Percentiles rank a stretch among this genome's conserved stretches.
phyloP scores from a whole-genome alignment of 2,329 filamentous ascomycete genomes.

The Truncatella angustata region DNA sequence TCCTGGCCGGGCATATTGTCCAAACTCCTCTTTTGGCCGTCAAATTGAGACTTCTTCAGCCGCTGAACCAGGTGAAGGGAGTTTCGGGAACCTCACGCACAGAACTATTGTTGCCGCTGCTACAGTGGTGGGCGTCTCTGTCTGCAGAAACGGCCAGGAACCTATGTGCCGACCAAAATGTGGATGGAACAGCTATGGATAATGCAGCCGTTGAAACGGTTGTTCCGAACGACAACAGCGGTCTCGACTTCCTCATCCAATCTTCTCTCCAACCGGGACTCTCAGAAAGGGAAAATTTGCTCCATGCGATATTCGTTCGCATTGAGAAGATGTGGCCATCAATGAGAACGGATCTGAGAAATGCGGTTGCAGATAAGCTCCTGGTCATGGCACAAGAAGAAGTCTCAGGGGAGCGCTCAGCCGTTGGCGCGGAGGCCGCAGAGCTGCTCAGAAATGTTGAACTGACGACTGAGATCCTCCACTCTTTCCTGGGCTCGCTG shows the following conservation, averaged over 20 bases:
- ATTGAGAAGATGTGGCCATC: constrained; percentile 70
- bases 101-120: constrained; percentile 71
- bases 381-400: constrained; percentile 57
- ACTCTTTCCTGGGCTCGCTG: constrained; percentile 70
- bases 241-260: constrained; percentile 51
- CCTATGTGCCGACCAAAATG: constrained; percentile 44
- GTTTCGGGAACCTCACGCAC: constrained; percentile 69
- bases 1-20: constrained; percentile 71
- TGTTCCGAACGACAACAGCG: constrained; percentile 50
- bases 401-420: constrained; percentile 31
- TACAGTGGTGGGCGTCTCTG: constrained; percentile 67
- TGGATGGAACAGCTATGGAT: constrained; percentile 41
- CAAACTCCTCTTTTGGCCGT: constrained; percentile 66
- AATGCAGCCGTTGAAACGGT: constrained; percentile 48
- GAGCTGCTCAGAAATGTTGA: constrained; percentile 71
- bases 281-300: constrained; percentile 51
- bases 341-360: constrained; percentile 63
- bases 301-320: constrained; percentile 64
- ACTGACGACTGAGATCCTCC: constrained; percentile 71
- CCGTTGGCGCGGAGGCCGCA: constrained; percentile 58
- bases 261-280: constrained; percentile 41
- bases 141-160: constrained; percentile 47
- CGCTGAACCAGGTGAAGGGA: constrained; percentile 71
- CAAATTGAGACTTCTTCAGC: constrained; percentile 69
- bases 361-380: constrained; percentile 59